Percentiles rank a stretch among this genome's conserved stretches.
phyloP scores from a whole-genome alignment of 2,329 filamentous ascomycete genomes.

The Amphichorda felina region DNA sequence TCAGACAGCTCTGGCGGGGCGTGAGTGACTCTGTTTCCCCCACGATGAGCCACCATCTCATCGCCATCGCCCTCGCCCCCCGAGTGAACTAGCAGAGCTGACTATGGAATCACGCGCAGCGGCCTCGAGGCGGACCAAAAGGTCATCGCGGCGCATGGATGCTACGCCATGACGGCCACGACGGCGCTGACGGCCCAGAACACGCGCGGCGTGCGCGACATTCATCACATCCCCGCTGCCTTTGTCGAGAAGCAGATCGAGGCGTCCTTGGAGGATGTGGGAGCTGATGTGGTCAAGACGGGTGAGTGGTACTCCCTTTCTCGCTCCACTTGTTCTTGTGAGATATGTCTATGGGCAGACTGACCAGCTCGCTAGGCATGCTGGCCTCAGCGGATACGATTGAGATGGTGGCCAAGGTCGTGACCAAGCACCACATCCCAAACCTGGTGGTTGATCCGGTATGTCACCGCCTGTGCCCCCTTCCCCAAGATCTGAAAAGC shows the following conservation, averaged over 20 bases:
- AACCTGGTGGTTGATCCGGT: conserved; percentile 26
- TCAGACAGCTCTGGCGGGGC: conserved; percentile 88
- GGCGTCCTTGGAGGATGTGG: conserved; percentile 72
- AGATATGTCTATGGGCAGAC: background rate
- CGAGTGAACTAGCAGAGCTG: too few species aligned
- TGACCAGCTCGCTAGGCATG: conserved; percentile 17
- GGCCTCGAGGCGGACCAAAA: conserved; percentile 95
- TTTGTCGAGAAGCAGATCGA: conserved; percentile 83
- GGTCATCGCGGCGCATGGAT: conserved; percentile 81
- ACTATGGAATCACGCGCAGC: conserved; percentile 29
- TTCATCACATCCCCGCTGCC: conserved; percentile 64
- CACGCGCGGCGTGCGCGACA: conserved; percentile 69
- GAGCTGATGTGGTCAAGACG: conserved; percentile 83
- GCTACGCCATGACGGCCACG: conserved; percentile 93
- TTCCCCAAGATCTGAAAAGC: background rate
- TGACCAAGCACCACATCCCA: conserved; percentile 17
- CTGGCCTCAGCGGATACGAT: conserved; percentile 24
- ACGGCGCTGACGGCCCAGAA: conserved; percentile 96
- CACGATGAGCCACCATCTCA: too few species aligned
- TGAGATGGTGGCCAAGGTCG: conserved; percentile 17
- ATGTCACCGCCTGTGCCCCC: conserved; percentile 4
- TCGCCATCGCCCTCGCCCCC: conserved; percentile 2
- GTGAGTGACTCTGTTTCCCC: conserved; percentile 28
- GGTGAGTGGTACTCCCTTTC: conserved; percentile 39
- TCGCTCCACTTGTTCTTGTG: background rate